These are phyloP conservation scores for Lyophyllum atratum DNA, from an alignment of 768 basidiomycete species.

Conservation along the genomic window DNA sequence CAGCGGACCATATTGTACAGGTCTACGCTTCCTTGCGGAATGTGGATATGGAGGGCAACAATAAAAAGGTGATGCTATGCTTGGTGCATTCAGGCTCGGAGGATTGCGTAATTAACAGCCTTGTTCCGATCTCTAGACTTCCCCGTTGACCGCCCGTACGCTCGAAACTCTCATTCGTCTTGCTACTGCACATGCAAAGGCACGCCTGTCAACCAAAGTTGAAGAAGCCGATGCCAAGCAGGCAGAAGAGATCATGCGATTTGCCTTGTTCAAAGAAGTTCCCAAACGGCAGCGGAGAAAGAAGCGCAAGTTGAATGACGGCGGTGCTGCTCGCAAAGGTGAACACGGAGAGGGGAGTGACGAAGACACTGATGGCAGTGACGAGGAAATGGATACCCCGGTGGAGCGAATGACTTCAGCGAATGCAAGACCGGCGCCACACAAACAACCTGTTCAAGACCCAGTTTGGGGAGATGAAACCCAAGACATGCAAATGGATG, in stretches of 20 bases:
- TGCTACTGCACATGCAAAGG: constrained; percentile 96
- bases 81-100: constrained; percentile 4
- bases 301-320: constrained; percentile 83
- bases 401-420: constrained; percentile 54
- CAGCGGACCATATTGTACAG: constrained; percentile 91
- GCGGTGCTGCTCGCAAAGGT: constrained; percentile 51
- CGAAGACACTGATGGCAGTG: constrained; percentile 56
- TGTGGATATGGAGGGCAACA: constrained; percentile 87
- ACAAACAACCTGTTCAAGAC: constrained; percentile 42
- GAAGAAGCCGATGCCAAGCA: constrained; percentile 83
- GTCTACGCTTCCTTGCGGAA: constrained; percentile 92
- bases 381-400: constrained; percentile 38
- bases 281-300: constrained; percentile 79
- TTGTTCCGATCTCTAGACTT: constrained; percentile 61
- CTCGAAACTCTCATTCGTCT: constrained; percentile 98
- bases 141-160: constrained; percentile 96
- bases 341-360: constrained; percentile 50
- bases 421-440: constrained; percentile 20
- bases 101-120: constrained; percentile 13
- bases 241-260: constrained; percentile 94
- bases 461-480: constrained; percentile 69
- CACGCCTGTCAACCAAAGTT: constrained; percentile 84
- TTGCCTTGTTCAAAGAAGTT: constrained; percentile 97
- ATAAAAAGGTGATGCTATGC: constrained; percentile 64
- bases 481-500: constrained; percentile 65